phyloP scores from a whole-genome alignment of 805 yeast species.

The Wickerhamomyces hampshirensis region DNA sequence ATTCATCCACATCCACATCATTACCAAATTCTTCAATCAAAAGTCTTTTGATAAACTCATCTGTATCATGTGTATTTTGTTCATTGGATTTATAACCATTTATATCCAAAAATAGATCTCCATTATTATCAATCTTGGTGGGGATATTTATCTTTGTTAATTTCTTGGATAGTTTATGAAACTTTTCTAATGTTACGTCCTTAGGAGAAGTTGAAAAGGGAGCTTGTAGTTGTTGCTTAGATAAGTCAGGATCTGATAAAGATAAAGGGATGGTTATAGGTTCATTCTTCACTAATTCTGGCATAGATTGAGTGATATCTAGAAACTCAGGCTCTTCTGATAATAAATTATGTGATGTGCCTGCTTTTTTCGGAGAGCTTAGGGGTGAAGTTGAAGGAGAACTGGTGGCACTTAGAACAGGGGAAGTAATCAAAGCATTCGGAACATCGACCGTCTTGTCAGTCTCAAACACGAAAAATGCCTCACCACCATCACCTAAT shows the following conservation, averaged over 20 bases:
- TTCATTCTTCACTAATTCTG: constrained; percentile 7
- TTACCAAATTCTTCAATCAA: constrained; percentile 71
- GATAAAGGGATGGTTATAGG: constrained; percentile 5
- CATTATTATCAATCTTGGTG: constrained; percentile 79
- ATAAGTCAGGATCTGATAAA: constrained; percentile 9
- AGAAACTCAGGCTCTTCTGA: constrained; percentile 46
- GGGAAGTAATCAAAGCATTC: constrained; percentile 49
- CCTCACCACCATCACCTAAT: constrained; percentile 96
- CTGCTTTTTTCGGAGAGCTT: constrained; percentile 16
- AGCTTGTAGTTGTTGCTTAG: constrained; percentile 11
- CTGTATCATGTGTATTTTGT: constrained; percentile 70
- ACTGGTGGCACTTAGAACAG: constrained; percentile 22
- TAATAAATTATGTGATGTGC: not conserved
- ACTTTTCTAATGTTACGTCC: constrained; percentile 49
- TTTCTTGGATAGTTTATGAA: constrained; percentile 58
- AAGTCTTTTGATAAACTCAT: constrained; percentile 66
- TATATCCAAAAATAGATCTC: constrained; percentile 87
- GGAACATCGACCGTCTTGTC: constrained; percentile 59
- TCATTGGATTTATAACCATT: constrained; percentile 92
- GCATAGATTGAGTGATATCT: constrained; percentile 33
- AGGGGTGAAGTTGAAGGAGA: constrained; percentile 22
- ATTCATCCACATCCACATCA: constrained; percentile 39
- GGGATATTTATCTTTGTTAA: constrained; percentile 76
- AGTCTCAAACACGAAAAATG: constrained; percentile 93
- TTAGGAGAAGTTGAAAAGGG: constrained; percentile 21